Base-by-base conservation (phyloP, 202 grass and related monocot species). In the Hordeum pubiflorum region DNA sequence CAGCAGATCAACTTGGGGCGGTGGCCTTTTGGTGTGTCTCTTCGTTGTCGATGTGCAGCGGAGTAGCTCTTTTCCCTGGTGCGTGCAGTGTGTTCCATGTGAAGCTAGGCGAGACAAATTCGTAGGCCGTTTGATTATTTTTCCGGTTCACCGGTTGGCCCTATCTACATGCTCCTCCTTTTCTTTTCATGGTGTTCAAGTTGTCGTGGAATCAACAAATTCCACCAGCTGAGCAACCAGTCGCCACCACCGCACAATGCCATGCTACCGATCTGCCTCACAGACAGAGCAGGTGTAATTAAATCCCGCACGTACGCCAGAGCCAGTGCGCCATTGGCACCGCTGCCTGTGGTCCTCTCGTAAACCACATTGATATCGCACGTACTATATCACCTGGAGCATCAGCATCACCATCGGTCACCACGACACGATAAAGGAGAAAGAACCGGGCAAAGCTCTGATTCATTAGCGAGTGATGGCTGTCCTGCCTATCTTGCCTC, bases 51-150 rank as follows among this genome's bases (percentile, higher is more conserved):
- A 77, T 81, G 56, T 44, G 44, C 55, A 37, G 13, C 32, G 17
- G 18, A n/a, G 7, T 37, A 41, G 10, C 23, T 59, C 52, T 29
- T 22, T 44, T 60, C 7, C 63, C 0, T 14, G 76, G 14, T 58
- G 87, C 71, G 62, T 63, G 87, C 72, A 40, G 44, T 9, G 73
- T 74, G 78, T 86, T 46, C 82, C 48, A 52, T 58, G 66, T 43
- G 52, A 10, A 73, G 46, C 26, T 37, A 50, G 72, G 58, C 73
- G 52, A 50, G 83, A 82, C 87, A 85, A 81, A 86, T 78, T 57
- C 74, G 68, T 50, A 37, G 70, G 74, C 74, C 66, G 73, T 86
- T 89, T 79, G 78, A 79, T 82, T 78, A 54, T 60, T 66, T 54
- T 54, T 54, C 50, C 17, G 17, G 50, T 54, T n/a, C 50, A 54